Conservation (phyloP, 2,329 filamentous ascomycete genomes). For the Metarhizium robertsii region DNA sequence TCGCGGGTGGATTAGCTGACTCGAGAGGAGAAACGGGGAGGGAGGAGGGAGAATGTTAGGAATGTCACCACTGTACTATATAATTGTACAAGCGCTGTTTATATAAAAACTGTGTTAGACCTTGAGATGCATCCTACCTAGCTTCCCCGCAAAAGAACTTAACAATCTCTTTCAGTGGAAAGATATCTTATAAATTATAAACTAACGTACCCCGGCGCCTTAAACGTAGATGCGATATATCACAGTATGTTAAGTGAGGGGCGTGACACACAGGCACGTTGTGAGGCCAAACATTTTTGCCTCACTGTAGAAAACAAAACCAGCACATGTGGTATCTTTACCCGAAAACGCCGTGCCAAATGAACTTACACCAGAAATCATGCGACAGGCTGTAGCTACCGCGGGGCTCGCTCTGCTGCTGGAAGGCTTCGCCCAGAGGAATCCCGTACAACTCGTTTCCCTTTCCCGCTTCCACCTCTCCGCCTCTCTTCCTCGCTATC, state of each 20-base stretch:
- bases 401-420: conserved; percentile 41
- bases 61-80: conserved; percentile 22
- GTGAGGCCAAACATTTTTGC: background rate
- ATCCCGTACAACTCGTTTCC: conserved; percentile 37
- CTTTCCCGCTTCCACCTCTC: conserved; percentile 30
- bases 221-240: conserved; percentile 1
- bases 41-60: background rate
- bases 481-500: conserved; percentile 36
- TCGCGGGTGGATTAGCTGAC: background rate
- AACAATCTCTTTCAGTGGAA: background rate
- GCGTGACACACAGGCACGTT: background rate
- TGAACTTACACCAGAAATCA: background rate
- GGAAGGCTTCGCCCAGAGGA: conserved; percentile 41
- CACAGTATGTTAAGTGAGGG: background rate
- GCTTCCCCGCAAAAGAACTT: background rate
- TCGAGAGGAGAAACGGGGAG: background rate
- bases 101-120: conserved; percentile 11
- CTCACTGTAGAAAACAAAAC: conserved; percentile 3
- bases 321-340: conserved; percentile 9
- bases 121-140: background rate
- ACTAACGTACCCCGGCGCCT: no score
- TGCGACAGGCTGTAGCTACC: conserved; percentile 1
- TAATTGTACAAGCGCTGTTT: conserved; percentile 23
- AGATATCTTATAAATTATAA: background rate
- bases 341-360: conserved; percentile 6